Base-by-base conservation (phyloP, 2,329 filamentous ascomycete genomes). In the Pseudocercospora pini-densiflorae region DNA sequence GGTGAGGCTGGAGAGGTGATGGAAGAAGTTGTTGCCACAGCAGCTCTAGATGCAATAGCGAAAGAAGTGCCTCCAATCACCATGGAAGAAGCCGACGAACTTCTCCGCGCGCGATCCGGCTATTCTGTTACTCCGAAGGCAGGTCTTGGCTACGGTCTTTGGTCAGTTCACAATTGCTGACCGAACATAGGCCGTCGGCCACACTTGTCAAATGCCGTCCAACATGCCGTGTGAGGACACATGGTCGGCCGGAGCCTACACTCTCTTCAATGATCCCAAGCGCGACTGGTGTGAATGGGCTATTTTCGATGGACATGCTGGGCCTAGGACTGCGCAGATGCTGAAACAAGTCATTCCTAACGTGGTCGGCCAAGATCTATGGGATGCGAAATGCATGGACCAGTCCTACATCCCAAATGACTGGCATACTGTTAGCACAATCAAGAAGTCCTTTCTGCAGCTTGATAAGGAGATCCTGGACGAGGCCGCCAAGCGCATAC, bases 301-400 rank as follows among this genome's bases (percentile, higher is more conserved):
- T 8, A 75, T 82, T 29, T 82, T 80, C 45, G 81, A 82, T 61
- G 81, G 81, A 1, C 81, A 82, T 71, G 76, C 76, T 49, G 77
- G 77, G 16, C 67, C 71, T 3, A 66, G 71, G 8, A 78, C 76
- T 10, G 67, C 77, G 3, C 63, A 73, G 7, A 29, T 74, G 9
- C 69, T 79, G 2, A 69, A 70, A 60, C 65, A 73, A 8, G 21
- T 62, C 5, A 51, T 78, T 14, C 68, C 73, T 8, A 43, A 59
- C 31, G 24, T 70, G 12, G 71, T 78, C 5, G 71, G 73, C 2
- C 54, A 68, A 12, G 55, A 61, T 2, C 54, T 78, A 3, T 60
- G 47, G 33, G 57, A 70, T 2, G 67, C 65, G 7, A 68, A 67
- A 1, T 73, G 70, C 62, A 65, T 74, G 59, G 31, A 63, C 2